Evolutionary conservation across 2,329 filamentous ascomycete species (phyloP), one percentile per base, ranked within the genome.

Genomic region (Passalora sequoiae): DNA sequence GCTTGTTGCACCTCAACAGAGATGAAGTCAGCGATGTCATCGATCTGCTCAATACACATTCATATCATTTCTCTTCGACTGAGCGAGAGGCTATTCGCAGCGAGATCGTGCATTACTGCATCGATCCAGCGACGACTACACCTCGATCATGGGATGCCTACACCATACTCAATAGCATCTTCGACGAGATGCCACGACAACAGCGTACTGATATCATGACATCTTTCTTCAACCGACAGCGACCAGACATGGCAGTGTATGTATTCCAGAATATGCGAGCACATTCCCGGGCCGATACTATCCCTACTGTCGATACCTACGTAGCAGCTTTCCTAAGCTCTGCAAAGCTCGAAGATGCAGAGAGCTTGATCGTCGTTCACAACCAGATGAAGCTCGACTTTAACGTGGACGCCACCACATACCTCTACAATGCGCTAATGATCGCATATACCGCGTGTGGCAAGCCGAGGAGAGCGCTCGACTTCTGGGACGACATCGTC

Each of bases 191-290:
- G 1, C 72, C 78, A n/a, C 72, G 80, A 4, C 69, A 74, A 2
- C 72, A 77, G 38, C 83, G 91, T 7, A 80, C 82, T 10, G 66
- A 73, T 19, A 72, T 96, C 32, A 94, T 98, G 86, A 75, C 82
- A 16, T 73, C 77, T 16, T 96, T 97, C 67, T 95, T 97, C 67
- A 69, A 74, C 6, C 82, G 88, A 28, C 75, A 78, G 20, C 80
- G 89, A 8, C 75, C 86, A 9, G 89, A 97, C 58, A 89, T 96
- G 76, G 89, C 86, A 2, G 81, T 80, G 35, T 76, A 89, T 49
- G 81, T 94, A 24, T 96, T 98, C 65, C 86, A 86, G 10, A 87
- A 96, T 62, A 97, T 97, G 89, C 84, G 89, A n/a, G 76, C 84
- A 38, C 83, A 89, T 51, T 73, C 76, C 17, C 78, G 82, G 44